These are phyloP conservation scores for Phaeoacremonium minimum DNA, from an alignment of 2,329 filamentous ascomycete species.

Conservation along the genomic window DNA sequence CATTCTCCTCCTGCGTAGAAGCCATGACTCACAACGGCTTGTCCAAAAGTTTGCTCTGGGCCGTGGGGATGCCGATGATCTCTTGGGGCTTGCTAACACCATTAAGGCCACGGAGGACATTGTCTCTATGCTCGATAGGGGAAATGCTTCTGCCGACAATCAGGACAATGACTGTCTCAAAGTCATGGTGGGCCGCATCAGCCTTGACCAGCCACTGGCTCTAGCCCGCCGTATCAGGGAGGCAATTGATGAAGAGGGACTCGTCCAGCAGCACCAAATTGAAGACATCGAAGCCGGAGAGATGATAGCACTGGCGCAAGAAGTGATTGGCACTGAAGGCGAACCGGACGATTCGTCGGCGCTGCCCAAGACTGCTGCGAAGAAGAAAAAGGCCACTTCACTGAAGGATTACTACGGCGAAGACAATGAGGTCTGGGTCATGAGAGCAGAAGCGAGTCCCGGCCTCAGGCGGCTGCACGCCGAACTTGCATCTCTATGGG, in stretches of 20 bases:
- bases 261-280: conserved; percentile 74
- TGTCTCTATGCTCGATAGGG: conserved; percentile 35
- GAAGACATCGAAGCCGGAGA: conserved; percentile 69
- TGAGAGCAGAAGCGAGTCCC: conserved; percentile 65
- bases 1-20: conserved; percentile 63
- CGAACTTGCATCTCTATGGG: conserved; percentile 54
- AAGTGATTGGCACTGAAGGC: conserved; percentile 64
- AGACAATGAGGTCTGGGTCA: conserved; percentile 58
- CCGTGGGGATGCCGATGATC: conserved; percentile 85
- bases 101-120: conserved; percentile 71
- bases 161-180: conserved; percentile 29
- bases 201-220: conserved; percentile 60
- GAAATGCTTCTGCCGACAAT: conserved; percentile 3
- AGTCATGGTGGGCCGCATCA: conserved; percentile 51
- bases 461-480: conserved; percentile 64
- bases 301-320: conserved; percentile 69
- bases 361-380: conserved; percentile 46
- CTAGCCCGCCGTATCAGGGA: conserved; percentile 68
- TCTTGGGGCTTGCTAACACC: conserved; percentile 78
- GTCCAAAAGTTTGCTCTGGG: conserved; percentile 93
- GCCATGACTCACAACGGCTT: conserved; percentile 81
- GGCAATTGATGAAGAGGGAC: conserved; percentile 88
- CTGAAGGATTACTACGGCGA: conserved; percentile 55
- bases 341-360: conserved; percentile 49
- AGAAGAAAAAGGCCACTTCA: conserved; percentile 38